A percentile compares a stretch with the other conserved stretches of the same genome.
Evolutionary conservation across 495 filamentous ascomycete genomes (phyloP).

Genomic region (Friedmanniomyces simplex): DNA sequence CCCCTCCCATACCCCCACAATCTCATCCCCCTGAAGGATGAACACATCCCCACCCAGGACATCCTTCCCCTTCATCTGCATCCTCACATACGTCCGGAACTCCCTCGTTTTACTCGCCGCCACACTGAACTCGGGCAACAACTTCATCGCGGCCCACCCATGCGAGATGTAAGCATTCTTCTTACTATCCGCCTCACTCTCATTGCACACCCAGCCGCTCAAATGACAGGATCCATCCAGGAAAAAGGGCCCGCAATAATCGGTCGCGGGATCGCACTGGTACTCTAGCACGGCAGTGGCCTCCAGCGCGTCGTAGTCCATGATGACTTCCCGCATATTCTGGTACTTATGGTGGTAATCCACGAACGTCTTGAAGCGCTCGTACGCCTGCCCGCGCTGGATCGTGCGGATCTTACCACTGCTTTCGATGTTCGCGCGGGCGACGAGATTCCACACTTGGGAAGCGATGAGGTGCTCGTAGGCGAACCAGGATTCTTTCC

Average conservation of each 20-base stretch:
- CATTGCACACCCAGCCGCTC: constrained; percentile 45
- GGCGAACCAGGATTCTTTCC: constrained; percentile 34
- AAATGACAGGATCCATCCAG: constrained; percentile 41
- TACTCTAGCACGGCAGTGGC: constrained; percentile 33
- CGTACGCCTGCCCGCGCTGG: constrained; percentile 34
- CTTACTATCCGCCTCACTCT: constrained; percentile 33
- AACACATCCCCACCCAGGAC: constrained; percentile 32
- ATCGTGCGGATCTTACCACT: constrained; percentile 28
- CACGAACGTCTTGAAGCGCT: constrained; percentile 35
- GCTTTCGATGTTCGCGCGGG: constrained; percentile 28
- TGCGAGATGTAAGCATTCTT: constrained; percentile 38
- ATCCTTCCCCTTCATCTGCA: constrained; percentile 26
- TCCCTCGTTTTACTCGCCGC: background rate
- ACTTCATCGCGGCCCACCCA: constrained; percentile 30
- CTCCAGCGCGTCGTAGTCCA: constrained; percentile 31
- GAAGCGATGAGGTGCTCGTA: constrained; percentile 37
- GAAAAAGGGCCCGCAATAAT: constrained; percentile 35
- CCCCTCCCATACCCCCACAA: constrained; percentile 34
- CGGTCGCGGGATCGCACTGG: constrained; percentile 27
- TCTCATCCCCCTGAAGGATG: constrained; percentile 31
- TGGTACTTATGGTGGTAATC: constrained; percentile 32
- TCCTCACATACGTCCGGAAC: constrained; percentile 30
- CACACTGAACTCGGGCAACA: constrained; percentile 21
- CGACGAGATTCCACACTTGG: constrained; percentile 27
- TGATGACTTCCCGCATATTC: constrained; percentile 34